Conservation (phyloP, 1,139 yeast species). For the Taphrina wiesneri region DNA sequence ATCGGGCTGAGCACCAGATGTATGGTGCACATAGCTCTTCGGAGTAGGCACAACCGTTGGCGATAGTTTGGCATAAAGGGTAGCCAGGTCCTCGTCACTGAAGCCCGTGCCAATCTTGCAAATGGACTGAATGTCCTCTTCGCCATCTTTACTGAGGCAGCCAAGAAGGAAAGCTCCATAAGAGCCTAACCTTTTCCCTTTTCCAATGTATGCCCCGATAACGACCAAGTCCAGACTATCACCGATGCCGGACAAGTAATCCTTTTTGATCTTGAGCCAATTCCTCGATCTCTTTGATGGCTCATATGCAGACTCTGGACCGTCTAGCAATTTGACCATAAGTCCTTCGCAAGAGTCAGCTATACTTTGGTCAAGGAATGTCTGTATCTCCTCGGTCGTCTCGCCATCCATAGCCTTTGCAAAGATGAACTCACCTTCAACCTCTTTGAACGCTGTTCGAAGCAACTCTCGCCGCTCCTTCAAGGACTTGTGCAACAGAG, state of each 20-base stretch:
- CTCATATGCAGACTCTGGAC: constrained; percentile 79
- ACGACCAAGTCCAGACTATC: constrained; percentile 93
- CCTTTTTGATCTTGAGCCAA: constrained; percentile 94
- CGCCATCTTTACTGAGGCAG: constrained; percentile 77
- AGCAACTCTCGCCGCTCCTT: constrained; percentile 68
- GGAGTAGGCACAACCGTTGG: constrained; percentile 71
- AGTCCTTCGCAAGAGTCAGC: constrained; percentile 92
- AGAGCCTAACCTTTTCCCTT: constrained; percentile 90
- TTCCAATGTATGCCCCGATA: constrained; percentile 89
- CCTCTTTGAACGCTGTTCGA: constrained; percentile 57
- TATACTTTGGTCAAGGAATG: constrained; percentile 84
- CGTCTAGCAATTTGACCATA: constrained; percentile 88
- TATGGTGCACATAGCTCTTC: constrained; percentile 57
- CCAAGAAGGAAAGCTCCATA: constrained; percentile 95
- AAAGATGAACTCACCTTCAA: constrained; percentile 76
- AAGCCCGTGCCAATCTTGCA: constrained; percentile 98
- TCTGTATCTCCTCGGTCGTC: constrained; percentile 68
- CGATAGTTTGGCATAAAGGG: constrained; percentile 60
- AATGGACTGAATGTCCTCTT: constrained; percentile 87
- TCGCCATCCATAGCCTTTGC: constrained; percentile 76
- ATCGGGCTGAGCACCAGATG: constrained; percentile 57
- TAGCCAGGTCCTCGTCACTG: constrained; percentile 74
- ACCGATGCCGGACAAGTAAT: constrained; percentile 89
- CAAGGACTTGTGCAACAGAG: constrained; percentile 68
- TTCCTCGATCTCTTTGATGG: constrained; percentile 93